These are phyloP conservation scores for Zostera marina DNA, from an alignment of 116 monocot species.

Conservation along the genomic window DNA sequence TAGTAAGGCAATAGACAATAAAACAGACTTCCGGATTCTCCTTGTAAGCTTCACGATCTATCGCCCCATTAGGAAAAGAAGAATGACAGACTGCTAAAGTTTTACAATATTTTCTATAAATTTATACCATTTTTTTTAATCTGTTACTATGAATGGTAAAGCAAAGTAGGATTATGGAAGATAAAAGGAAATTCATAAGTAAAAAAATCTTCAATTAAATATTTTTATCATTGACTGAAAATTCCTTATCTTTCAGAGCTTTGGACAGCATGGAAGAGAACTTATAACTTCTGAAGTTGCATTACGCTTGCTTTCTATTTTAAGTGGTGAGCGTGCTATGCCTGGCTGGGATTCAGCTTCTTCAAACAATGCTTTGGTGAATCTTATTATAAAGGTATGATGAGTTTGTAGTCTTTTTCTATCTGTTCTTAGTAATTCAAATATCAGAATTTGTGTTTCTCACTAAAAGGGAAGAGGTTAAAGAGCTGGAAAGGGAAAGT, in stretches of 20 bases:
- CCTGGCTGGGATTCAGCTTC: conserved; percentile 23
- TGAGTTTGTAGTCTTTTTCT: neutral
- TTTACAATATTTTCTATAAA: neutral
- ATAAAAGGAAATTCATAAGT: neutral
- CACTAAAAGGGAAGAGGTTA: neutral
- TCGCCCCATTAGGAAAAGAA: neutral
- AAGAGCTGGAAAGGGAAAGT: neutral
- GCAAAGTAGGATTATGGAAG: neutral
- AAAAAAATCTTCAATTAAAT: conserved; percentile 13
- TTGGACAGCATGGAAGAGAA: conserved; percentile 98
- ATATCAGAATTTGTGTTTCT: neutral
- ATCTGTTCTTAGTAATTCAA: neutral
- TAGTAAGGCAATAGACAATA: conserved; percentile 13
- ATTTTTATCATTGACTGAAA: conserved; percentile 40
- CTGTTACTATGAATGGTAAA: neutral
- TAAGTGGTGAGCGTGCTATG: conserved; percentile 37
- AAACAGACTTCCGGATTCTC: conserved; percentile 44
- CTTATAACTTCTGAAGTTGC: conserved; percentile 95
- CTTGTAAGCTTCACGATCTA: conserved; percentile 46
- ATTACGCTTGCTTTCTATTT: conserved; percentile 51
- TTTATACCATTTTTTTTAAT: neutral
- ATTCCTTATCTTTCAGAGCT: conserved; percentile 81
- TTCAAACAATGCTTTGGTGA: conserved; percentile 28
- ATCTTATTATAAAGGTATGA: conserved; percentile 74
- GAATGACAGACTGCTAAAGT: neutral